Evolutionary conservation across 495 filamentous ascomycete genomes (phyloP), one percentile per base, ranked within the genome.

Genomic region (Chlorociboria aeruginascens): DNA sequence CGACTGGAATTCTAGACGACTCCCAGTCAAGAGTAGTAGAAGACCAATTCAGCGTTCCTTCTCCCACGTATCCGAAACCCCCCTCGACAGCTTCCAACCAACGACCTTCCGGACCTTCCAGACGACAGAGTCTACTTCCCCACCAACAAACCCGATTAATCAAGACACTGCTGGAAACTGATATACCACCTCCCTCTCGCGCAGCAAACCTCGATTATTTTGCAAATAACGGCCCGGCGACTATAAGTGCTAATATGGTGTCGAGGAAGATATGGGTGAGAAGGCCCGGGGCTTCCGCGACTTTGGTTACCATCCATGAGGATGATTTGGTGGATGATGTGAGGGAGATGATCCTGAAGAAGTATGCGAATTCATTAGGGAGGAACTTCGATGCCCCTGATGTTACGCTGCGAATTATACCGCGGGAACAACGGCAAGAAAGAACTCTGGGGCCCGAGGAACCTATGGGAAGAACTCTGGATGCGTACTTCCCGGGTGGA

Each of bases 271-370:
- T 97, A 50, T 98, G 92, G 92, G 92, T 97, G 53, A 89, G 81
- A 67, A 73, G 92, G 50, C 81, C 81, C 10, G 76, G 81, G 49
- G 86, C 78, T 36, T 95, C 89, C 35, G 80, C 92, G 47, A 98
- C 92, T 20, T 67, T 89, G 53, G 83, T 98, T 34, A 79, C 83
- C 39, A 84, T 93, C 53, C 71, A 77, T 49, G 84, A 90, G 57
- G 87, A 95, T 58, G 86, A 93, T 56, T 63, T 98, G 64, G 92
- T 97, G 14, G 92, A 98, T 59, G 93, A 96, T 67, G 81, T 94
- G 44, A 80, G 89, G 47, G 93, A 96, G 55, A 77, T 89, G 74
- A 89, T 97, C 25, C 68, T 98, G 54, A 78, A 76, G 53, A 97
- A 95, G 67, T 98, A 96, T 62, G 79, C 77, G 43, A 98, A 98